Evolutionary conservation across 495 filamentous ascomycete genomes (phyloP).

Genomic region (Annulohypoxylon stygium): DNA sequence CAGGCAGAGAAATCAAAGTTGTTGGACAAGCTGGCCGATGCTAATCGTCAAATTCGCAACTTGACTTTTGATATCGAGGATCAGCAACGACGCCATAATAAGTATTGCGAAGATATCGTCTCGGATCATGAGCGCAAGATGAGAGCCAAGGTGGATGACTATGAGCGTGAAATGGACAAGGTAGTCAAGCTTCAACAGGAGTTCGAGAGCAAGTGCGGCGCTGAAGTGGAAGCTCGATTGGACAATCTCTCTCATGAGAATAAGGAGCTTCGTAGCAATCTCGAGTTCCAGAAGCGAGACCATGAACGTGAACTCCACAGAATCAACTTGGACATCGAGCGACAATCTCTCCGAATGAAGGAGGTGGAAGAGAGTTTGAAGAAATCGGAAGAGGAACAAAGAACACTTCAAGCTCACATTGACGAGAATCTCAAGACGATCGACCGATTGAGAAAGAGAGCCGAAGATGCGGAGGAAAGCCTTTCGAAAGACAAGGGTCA

Average conservation of each 20-base stretch:
- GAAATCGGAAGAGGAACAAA: conserved; percentile 38
- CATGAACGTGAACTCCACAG: conserved; percentile 47
- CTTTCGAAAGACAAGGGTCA: conserved; percentile 53
- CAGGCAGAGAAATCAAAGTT: conserved; percentile 68
- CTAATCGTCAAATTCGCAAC: conserved; percentile 60
- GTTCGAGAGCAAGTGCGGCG: conserved; percentile 48
- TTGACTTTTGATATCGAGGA: conserved; percentile 60
- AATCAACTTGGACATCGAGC: conserved; percentile 40
- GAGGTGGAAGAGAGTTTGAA: conserved; percentile 41
- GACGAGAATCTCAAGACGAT: conserved; percentile 50
- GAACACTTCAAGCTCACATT: conserved; percentile 45
- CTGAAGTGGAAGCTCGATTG: conserved; percentile 47
- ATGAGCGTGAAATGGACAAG: conserved; percentile 53
- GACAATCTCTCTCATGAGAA: conserved; percentile 50
- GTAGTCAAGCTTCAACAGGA: conserved; percentile 49
- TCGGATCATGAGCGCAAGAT: conserved; percentile 47
- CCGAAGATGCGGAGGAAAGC: conserved; percentile 50
- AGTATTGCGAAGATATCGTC: conserved; percentile 39
- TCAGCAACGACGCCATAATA: conserved; percentile 44
- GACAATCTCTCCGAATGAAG: conserved; percentile 37
- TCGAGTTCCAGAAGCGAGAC: conserved; percentile 50
- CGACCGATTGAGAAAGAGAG: conserved; percentile 49
- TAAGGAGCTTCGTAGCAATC: conserved; percentile 45
- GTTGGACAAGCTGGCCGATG: conserved; percentile 69
- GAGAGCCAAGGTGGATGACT: conserved; percentile 52